Conservation (phyloP, 1,284 basidiomycete species). For the Jaminaea rosea region DNA sequence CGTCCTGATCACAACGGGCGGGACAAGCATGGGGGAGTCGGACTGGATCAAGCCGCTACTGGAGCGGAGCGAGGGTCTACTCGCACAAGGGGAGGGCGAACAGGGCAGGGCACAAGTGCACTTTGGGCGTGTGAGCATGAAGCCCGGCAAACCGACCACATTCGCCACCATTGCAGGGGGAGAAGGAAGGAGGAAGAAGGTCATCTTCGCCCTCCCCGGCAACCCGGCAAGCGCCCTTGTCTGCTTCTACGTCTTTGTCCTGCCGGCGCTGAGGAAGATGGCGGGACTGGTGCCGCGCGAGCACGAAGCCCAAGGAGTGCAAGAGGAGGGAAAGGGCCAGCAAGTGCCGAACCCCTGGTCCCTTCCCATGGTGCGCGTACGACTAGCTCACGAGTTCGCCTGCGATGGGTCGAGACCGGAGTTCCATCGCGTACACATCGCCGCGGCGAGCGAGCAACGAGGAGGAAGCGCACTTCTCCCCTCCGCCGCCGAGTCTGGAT, state of each 20-base stretch:
- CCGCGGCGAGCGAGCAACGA: conserved; percentile 28
- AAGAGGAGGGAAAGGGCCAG: background rate
- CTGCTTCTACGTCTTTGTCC: conserved; percentile 72
- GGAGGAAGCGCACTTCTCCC: background rate
- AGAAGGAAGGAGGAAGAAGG: conserved; percentile 49
- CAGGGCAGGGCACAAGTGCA: too few species aligned
- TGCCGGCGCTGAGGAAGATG: conserved; percentile 66
- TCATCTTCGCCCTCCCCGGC: conserved; percentile 73
- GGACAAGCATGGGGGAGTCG: conserved; percentile 78
- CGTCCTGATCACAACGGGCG: conserved; percentile 71
- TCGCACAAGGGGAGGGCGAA: conserved; percentile 61
- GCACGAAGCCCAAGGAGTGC: background rate
- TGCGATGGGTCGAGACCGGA: conserved; percentile 62
- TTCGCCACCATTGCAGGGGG: conserved; percentile 61
- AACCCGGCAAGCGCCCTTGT: conserved; percentile 84
- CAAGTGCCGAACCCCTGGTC: conserved; percentile 50
- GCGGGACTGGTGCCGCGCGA: conserved; percentile 20
- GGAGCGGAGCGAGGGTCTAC: too few species aligned
- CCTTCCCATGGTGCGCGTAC: conserved; percentile 59
- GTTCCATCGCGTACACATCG: conserved; percentile 67
- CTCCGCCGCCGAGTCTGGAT: background rate
- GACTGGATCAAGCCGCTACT: conserved; percentile 80
- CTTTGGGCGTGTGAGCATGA: conserved; percentile 61
- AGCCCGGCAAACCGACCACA: conserved; percentile 57
- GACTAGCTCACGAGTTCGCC: conserved; percentile 57